These are phyloP conservation scores for Tetramitus jugosus DNA, from an alignment of 208 protist genomes.

Conservation along the genomic window DNA sequence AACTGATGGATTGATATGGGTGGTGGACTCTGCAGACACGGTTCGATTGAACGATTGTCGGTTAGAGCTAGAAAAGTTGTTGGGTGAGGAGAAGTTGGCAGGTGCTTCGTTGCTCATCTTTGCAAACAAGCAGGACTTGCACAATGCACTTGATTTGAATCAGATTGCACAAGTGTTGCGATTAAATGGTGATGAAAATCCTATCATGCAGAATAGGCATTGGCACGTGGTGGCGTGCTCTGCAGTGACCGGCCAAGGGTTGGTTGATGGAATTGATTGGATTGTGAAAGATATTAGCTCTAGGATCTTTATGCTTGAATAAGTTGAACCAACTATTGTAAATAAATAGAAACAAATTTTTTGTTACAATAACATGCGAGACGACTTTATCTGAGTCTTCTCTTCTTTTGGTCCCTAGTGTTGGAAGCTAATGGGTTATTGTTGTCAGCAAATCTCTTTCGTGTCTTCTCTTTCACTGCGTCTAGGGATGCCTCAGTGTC, in stretches of 20 bases:
- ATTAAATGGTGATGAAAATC: not conserved
- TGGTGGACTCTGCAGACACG: conserved; percentile 77
- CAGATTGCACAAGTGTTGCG: conserved; percentile 49
- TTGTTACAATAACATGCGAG: too few species aligned
- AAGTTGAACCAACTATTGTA: conserved; percentile 25
- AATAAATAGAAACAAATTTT: too few species aligned
- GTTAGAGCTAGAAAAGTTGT: conserved; percentile 80
- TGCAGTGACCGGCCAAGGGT: conserved; percentile 79
- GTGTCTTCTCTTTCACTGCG: not conserved
- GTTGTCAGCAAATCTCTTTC: too few species aligned
- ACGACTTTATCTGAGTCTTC: too few species aligned
- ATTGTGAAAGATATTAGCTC: conserved; percentile 91
- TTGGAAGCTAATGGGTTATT: too few species aligned
- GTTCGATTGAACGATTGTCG: conserved; percentile 71
- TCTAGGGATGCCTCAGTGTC: too few species aligned
- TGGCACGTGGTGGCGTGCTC: conserved; percentile 86
- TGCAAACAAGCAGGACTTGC: conserved; percentile 99
- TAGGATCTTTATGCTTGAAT: conserved; percentile 66
- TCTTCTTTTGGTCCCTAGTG: too few species aligned
- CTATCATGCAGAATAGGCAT: conserved; percentile 52
- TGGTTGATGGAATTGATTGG: conserved; percentile 96
- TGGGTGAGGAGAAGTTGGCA: conserved; percentile 91
- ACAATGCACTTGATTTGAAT: conserved; percentile 16
- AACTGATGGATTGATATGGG: conserved; percentile 59
- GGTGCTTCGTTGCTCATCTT: conserved; percentile 97